Base-by-base conservation (phyloP, 192 early-diverging fungal genomes). In the Linderina pennispora region DNA sequence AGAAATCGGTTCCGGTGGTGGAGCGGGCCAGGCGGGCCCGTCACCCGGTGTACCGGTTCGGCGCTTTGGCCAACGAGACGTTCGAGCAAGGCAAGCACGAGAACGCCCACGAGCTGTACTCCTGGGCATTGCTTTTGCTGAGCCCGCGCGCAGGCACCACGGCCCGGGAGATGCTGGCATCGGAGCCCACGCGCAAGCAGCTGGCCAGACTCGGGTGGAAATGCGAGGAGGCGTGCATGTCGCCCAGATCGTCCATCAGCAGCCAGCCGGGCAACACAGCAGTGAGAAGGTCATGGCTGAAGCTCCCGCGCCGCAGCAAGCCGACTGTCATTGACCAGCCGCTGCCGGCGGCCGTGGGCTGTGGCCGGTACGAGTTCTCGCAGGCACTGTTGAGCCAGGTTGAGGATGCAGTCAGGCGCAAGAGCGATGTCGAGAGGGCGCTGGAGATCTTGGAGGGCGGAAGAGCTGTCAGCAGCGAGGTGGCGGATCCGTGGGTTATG, bases 1-100 rank as follows among this genome's bases (percentile, higher is more conserved):
- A 53, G 17, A 40, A 37, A 14, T 63, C 60, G 0, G 57, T 73
- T 10, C 62, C 69, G 1, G 62, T 73, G 23, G 61, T 65, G 8
- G 62, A 49, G 43, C 69, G 65, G 38, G 69, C 69, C 11, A 53
- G 47, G 17, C 45, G 42, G 53, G 69, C 69, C 4, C 62, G 69
- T 14, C 69, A 73, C 10, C 69, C 69, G 18, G 62, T 76, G 42
- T 76, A 76, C 39, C 26, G 41, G 6, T 53, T 76, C 19, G 62
- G 62, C 2, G 46, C 66, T 16, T 32, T 61, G 48, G 82, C 80
- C 13, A 84, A 81, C 50, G 70, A 74, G 14, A 65, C 60, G 20
- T 84, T 68, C 42, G 77, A 75, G 37, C 40, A 58, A 15, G 77
- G 80, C 23, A 48, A 52, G 18, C 77, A 80, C 52, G 43, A 50